Evolutionary conservation across 768 basidiomycete species (phyloP).

Genomic region (Boletus sensibilis): DNA sequence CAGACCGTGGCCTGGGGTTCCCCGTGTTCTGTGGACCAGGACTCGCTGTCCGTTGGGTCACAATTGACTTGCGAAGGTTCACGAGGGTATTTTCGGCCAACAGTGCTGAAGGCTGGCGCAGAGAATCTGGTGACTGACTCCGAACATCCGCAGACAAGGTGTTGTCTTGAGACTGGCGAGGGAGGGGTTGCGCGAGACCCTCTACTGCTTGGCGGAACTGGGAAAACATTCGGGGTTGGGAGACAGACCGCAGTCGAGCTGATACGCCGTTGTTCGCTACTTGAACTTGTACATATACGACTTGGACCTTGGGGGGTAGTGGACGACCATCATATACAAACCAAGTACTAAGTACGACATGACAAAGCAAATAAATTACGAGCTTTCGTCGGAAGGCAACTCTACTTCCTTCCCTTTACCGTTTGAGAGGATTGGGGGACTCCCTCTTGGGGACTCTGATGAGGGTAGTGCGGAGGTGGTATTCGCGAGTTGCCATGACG

Average conservation of each 20-base stretch:
- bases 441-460: slow-evolving; percentile 12
- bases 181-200: slow-evolving; percentile 51
- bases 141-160: slow-evolving; percentile 29
- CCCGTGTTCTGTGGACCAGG: slow-evolving; percentile 28
- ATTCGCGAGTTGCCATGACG: slow-evolving; percentile 84
- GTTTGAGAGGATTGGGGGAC: slow-evolving; percentile 26
- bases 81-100: slow-evolving; percentile 60
- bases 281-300: background rate
- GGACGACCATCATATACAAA: background rate
- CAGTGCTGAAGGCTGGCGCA: slow-evolving; percentile 45
- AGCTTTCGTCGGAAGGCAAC: slow-evolving; percentile 9
- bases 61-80: slow-evolving; percentile 64
- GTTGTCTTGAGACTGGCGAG: slow-evolving; percentile 38
- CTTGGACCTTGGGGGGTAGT: background rate
- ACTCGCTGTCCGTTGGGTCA: slow-evolving; percentile 48
- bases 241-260: background rate
- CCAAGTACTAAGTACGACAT: slow-evolving; percentile 4
- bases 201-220: slow-evolving; percentile 75
- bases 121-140: slow-evolving; percentile 38
- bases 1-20: slow-evolving; percentile 21
- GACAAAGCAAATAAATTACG: slow-evolving; percentile 15
- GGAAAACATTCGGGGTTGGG: slow-evolving; percentile 58
- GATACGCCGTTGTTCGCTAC: background rate
- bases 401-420: slow-evolving; percentile 64
- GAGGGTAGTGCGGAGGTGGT: slow-evolving; percentile 24